Base-by-base conservation (phyloP, 1,139 yeast genomes). In the Taphrina wiesneri region DNA sequence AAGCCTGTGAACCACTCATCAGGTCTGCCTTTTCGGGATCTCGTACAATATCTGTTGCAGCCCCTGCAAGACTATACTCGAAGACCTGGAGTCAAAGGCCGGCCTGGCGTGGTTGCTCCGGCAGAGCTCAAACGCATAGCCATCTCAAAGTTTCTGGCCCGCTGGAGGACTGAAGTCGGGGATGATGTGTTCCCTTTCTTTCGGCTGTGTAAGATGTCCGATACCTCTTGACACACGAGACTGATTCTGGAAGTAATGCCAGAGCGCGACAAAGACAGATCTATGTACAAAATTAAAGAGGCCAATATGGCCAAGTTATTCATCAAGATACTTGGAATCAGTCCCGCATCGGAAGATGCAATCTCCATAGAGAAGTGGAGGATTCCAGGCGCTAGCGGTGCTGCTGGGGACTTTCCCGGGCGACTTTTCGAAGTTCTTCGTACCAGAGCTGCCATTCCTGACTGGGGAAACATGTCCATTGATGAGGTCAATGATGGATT, bases 111-210 rank as follows among this genome's bases (percentile, higher is more conserved):
- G 17, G 32, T 39, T 5, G 46, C 45, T 5, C 62, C 57, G 6
- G 41, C 51, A n/a, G 72, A 71, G 11, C 63, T 71, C 11, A 81
- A 77, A 70, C 75, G 68, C 66, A 75, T 70, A 69, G 76, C 74
- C 63, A 80, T 77, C 67, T 76, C 70, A 1, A 70, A 75, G 17
- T 92, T 89, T 74, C 79, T 88, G 56, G 75, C 77, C 2, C 77
- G 82, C 26, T 91, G 91, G 86, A 79, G 86, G 66, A 77, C 78
- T 15, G 83, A 84, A 36, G 87, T 89, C 2, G 96, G 96, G 0
- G 75, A 80, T 36, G 86, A 91, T 74, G 80, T 90, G 3, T 86
- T 81, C 71, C 93, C 95, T 0, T 85, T 86, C 0, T 79, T 88
- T 15, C 77, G 86, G 45, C 77, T 91, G 53, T 78, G 75, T 73